Evolutionary conservation across 768 basidiomycete genomes (phyloP).

Genomic region (Mycena kentingensis): DNA sequence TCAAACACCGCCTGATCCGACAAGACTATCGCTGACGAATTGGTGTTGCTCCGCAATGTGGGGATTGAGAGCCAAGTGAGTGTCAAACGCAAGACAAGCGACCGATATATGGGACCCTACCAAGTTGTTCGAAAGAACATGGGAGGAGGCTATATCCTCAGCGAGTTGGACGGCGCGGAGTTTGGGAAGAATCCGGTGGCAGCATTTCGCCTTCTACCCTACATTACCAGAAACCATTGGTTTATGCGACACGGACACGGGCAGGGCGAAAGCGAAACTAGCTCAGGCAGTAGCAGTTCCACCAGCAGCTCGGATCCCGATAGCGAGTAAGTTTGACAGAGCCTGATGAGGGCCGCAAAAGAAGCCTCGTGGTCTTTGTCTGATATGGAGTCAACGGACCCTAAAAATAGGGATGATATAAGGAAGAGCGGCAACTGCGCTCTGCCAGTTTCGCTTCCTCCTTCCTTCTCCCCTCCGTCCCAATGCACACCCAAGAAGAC

Average conservation of each 20-base stretch:
- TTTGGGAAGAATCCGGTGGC: not conserved
- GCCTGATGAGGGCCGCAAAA: too few relatives aligned
- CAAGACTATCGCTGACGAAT: conserved; percentile 20
- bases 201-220: conserved; percentile 12
- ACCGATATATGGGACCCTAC: conserved; percentile 29
- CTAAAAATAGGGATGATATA: too few relatives aligned
- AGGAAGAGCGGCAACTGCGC: too few relatives aligned
- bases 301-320: too few relatives aligned
- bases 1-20: conserved; percentile 13
- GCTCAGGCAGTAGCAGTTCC: not conserved
- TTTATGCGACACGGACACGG: not conserved
- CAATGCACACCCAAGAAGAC: too few relatives aligned
- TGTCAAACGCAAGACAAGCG: conserved; percentile 18
- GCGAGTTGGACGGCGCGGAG: conserved; percentile 11
- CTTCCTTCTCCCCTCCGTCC: too few relatives aligned
- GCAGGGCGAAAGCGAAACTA: not conserved
- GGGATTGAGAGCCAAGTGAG: conserved; percentile 17
- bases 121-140: conserved; percentile 20
- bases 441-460: too few relatives aligned
- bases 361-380: too few relatives aligned
- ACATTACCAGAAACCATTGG: conserved; percentile 14
- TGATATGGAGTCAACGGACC: too few relatives aligned
- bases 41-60: conserved; percentile 30
- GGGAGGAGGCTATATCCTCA: conserved; percentile 12
- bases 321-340: too few relatives aligned